phyloP scores from a whole-genome alignment of 1,284 basidiomycete genomes.

The Entoloma clypeatum region DNA sequence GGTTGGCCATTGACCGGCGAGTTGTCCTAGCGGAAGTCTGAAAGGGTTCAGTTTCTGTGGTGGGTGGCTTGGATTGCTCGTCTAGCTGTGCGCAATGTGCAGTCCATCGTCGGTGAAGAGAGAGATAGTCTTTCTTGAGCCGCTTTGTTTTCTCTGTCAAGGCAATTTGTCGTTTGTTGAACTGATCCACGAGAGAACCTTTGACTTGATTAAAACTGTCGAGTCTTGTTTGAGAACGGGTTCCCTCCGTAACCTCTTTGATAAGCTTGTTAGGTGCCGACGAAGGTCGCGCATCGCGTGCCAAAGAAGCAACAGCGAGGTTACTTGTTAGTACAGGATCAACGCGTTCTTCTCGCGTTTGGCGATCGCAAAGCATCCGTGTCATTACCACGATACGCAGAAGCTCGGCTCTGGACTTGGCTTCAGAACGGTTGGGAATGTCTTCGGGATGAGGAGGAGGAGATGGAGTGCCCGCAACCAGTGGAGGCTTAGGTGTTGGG shows the following conservation, averaged over 20 bases:
- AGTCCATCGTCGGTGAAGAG: conserved; percentile 68
- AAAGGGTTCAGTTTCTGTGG: conserved; percentile 44
- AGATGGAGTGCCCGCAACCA: not conserved
- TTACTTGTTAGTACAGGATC: conserved; percentile 62
- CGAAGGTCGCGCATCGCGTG: conserved; percentile 26
- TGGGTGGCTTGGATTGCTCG: conserved; percentile 33
- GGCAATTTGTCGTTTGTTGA: conserved; percentile 48
- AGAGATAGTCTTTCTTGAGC: conserved; percentile 65
- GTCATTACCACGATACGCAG: conserved; percentile 59
- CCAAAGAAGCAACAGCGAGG: conserved; percentile 37
- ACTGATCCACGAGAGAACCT: conserved; percentile 48
- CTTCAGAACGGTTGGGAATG: conserved; percentile 36
- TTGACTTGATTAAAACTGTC: conserved; percentile 39
- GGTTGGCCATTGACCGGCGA: conserved; percentile 63
- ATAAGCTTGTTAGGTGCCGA: conserved; percentile 42
- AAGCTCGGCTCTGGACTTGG: conserved; percentile 50
- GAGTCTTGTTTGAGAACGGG: conserved; percentile 32
- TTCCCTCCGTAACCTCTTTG: conserved; percentile 41
- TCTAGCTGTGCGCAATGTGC: conserved; percentile 69
- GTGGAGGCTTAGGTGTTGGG: conserved; percentile 10
- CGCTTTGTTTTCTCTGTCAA: conserved; percentile 52
- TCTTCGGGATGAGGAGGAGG: conserved; percentile 24
- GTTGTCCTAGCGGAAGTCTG: conserved; percentile 62
- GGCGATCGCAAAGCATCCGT: conserved; percentile 53
- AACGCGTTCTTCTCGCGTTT: conserved; percentile 57